Base-by-base conservation (phyloP, 2,329 filamentous ascomycete species). In the Aspergillus pseudoterreus region DNA sequence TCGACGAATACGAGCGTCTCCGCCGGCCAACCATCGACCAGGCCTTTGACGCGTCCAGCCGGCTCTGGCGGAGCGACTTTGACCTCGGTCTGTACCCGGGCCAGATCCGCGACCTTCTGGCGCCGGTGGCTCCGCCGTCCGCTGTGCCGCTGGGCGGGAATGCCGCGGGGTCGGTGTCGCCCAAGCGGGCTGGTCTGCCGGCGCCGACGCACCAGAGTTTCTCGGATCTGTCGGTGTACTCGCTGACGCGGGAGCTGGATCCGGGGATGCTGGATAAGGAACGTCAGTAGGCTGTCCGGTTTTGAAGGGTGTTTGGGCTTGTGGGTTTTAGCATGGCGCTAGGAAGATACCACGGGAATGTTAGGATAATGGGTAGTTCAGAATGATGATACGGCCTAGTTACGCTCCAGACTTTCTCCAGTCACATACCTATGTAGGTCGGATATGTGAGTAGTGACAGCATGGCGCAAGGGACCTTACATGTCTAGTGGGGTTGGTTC, bases 21-120 rank as follows among this genome's bases (percentile, higher is more conserved):
- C 68, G 73, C 9, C 64, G 73, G 8, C 57, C 66, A 8, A 67
- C 65, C 10, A 68, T 75, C 49, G 64, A 69, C 38, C 57, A 61
- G 11, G 73, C 73, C 2, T 75, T 73, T 55, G 70, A 69, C 46
- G 63, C 68, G 9, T 71, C 72, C 1, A 57, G 58, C 8, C 68
- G 67, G 6, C 65, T 71, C 51, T 75, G 72, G 69, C 64, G 69
- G 21, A 67, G 50, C 19, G 50, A 52, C 27, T 22, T 52, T 22
- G 50, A 52, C 27, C 47, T 36, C 21, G 50, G 50, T 3, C 33
- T 52, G 1, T 52, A 48, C 27, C 50, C 50, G 0, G 45, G 50
- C 12, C 41, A 52, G 9, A 39, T 38, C 5, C 50, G 50, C 15
- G 50, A 52, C 43, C 24, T 47, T 9, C 44, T 52, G 41, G 47